A percentile compares a stretch with the other conserved stretches of the same genome.
Conservation (phyloP, 805 yeast genomes). For the Saturnispora besseyi region DNA sequence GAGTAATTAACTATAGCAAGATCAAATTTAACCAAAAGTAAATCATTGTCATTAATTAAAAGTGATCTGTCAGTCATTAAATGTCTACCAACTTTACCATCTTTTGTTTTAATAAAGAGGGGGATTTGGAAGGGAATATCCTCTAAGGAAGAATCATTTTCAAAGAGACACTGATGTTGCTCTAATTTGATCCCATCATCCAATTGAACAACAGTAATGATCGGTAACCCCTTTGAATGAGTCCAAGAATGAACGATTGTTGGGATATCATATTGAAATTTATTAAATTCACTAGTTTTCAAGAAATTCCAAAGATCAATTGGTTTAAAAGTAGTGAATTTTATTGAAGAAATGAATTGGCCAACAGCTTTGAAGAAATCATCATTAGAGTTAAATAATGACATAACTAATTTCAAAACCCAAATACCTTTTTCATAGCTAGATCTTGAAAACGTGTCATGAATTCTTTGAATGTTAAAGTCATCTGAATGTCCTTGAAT, state of each 20-base stretch:
- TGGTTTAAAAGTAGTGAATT: constrained; percentile 37
- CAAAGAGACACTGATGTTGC: constrained; percentile 33
- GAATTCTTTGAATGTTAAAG: constrained; percentile 31
- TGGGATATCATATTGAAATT: constrained; percentile 34
- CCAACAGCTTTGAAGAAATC: constrained; percentile 28
- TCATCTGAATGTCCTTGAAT: constrained; percentile 27
- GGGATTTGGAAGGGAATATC: constrained; percentile 60
- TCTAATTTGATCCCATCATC: constrained; percentile 31
- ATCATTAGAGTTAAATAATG: constrained; percentile 30
- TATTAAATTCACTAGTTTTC: constrained; percentile 22
- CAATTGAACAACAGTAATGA: constrained; percentile 38
- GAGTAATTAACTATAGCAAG: constrained; percentile 43
- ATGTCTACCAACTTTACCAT: constrained; percentile 31
- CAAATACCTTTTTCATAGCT: constrained; percentile 56
- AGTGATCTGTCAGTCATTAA: constrained; percentile 36
- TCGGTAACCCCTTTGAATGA: constrained; percentile 55
- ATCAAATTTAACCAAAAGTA: constrained; percentile 35
- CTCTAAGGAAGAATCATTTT: constrained; percentile 29
- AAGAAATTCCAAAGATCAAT: constrained; percentile 43
- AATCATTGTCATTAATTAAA: constrained; percentile 14
- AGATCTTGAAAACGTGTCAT: constrained; percentile 39
- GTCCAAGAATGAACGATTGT: constrained; percentile 53
- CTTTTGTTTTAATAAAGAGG: constrained; percentile 32
- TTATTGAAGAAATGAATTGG: constrained; percentile 29
- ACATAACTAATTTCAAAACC: constrained; percentile 43